These are phyloP conservation scores for Plicaturopsis crispa DNA, from an alignment of 768 basidiomycete genomes.

Conservation along the genomic window DNA sequence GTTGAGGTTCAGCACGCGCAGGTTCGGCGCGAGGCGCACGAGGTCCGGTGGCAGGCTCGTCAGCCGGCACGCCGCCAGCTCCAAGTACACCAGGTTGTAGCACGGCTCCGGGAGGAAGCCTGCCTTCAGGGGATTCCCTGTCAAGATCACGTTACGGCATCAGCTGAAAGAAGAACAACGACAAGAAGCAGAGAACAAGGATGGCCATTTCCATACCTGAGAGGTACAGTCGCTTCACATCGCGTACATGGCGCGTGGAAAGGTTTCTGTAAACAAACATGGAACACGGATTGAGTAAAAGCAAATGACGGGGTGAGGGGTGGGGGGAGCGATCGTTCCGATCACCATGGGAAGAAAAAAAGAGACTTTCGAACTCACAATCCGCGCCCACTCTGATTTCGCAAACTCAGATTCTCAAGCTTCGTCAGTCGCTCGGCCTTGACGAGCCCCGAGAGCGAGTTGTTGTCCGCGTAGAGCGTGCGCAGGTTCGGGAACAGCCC, in stretches of 20 bases:
- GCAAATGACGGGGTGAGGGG: background rate
- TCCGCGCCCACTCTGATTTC: conserved; percentile 75
- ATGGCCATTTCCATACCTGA: too few species aligned
- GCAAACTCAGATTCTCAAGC: conserved; percentile 85
- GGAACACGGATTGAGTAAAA: background rate
- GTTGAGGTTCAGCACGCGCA: conserved; percentile 90
- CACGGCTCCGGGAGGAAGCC: conserved; percentile 66
- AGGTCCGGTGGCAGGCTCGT: conserved; percentile 65
- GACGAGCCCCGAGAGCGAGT: conserved; percentile 43
- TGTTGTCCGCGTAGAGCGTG: conserved; percentile 91
- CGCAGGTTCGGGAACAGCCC: conserved; percentile 58
- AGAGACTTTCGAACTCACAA: conserved; percentile 52
- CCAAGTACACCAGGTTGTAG: conserved; percentile 88
- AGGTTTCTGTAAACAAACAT: conserved; percentile 27
- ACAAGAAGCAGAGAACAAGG: conserved; percentile 24
- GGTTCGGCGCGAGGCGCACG: conserved; percentile 64
- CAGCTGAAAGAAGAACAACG: conserved; percentile 11
- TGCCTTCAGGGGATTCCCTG: conserved; percentile 65
- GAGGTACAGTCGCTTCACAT: conserved; percentile 90
- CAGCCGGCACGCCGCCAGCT: conserved; percentile 82
- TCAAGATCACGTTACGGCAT: conserved; percentile 18
- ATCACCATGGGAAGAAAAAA: conserved; percentile 14
- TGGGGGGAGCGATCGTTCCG: conserved; percentile 35
- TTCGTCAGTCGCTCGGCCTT: conserved; percentile 54
- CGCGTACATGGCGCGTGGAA: conserved; percentile 65